Conservation (phyloP, 257 asterid genomes). For the Oldenlandia corymbosa region DNA sequence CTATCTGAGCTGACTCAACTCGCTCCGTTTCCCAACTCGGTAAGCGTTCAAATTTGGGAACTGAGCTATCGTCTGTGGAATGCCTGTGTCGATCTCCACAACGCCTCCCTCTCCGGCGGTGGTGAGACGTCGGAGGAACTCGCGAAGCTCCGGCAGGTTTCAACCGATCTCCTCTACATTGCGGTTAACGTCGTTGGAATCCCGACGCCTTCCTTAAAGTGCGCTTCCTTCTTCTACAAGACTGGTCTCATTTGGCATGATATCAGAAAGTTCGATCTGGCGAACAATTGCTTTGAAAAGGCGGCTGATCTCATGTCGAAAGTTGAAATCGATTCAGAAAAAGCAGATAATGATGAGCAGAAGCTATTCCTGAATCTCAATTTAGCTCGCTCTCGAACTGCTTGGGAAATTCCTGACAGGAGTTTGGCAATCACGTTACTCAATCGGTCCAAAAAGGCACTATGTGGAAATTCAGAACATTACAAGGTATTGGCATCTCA, state of each 20-base stretch:
- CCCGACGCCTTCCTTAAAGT: constrained; percentile 72
- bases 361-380: constrained; percentile 63
- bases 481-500: constrained; percentile 67
- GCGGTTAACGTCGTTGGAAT: constrained; percentile 64
- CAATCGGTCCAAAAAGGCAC: constrained; percentile 63
- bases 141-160: constrained; percentile 80
- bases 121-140: constrained; percentile 48
- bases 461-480: constrained; percentile 62
- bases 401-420: constrained; percentile 82
- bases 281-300: constrained; percentile 78
- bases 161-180: constrained; percentile 71
- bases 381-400: constrained; percentile 70
- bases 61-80: constrained; percentile 97
- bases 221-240: constrained; percentile 73
- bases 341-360: constrained; percentile 54
- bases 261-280: constrained; percentile 52
- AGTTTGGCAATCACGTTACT: constrained; percentile 62
- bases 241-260: constrained; percentile 82
- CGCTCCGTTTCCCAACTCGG: constrained; percentile 63
- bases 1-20: constrained; percentile 50
- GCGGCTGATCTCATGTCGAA: constrained; percentile 78
- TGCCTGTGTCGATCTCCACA: constrained; percentile 78
- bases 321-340: constrained; percentile 35
- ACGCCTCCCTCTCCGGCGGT: constrained; percentile 36
- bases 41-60: constrained; percentile 69